Base-by-base conservation (phyloP, 2,329 filamentous ascomycete species). In the Huntiella bhutanensis region DNA sequence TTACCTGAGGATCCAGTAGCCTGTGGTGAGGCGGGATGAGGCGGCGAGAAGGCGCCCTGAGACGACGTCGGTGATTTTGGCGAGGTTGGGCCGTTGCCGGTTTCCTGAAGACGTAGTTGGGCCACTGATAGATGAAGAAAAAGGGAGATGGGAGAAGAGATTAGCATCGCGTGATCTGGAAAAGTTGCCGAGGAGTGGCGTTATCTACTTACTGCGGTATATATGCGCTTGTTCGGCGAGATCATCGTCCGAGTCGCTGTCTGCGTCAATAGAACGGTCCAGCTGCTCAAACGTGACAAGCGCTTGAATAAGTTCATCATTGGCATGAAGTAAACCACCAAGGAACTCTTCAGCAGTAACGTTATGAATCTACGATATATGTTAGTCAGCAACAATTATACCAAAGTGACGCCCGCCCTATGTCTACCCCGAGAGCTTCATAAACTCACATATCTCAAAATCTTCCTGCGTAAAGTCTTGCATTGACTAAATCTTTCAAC, bases 251-350 rank as follows among this genome's bases (percentile, higher is more conserved):
- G 75, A 80, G 59, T 82, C 77, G 53, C 75, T 80, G 57, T 82
- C 77, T 4, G 77, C 76, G 53, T 85, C 81, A 52, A 88, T 82
- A 41, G 82, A 86, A 51, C 80, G 77, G 58, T 98, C 88, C 52
- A 96, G 74, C 54, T 95, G 83, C 62, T 96, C 88, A 57, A 86
- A 98, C 0, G 86, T 82, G 75, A 93, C 94, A 48, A 98, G 70
- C 1, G 87, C 85, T 51, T 80, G 80, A 36, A 96, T 83, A n/a
- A 98, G 77, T 61, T 93, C 83, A 55, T 98, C 91, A 56, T 98
- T 96, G 52, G 88, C 87, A 56, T 91, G 84, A 13, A 98, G 77
- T 4, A 98, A 70, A 51, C 84, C 80, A 37, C 88, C 91, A 6
- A 98, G 77, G 70, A 82, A 95, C 56, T 96, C 79, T 57, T 96